Evolutionary conservation across 192 early-diverging fungal species (phyloP).

Genomic region (Umbelopsis sp.): DNA sequence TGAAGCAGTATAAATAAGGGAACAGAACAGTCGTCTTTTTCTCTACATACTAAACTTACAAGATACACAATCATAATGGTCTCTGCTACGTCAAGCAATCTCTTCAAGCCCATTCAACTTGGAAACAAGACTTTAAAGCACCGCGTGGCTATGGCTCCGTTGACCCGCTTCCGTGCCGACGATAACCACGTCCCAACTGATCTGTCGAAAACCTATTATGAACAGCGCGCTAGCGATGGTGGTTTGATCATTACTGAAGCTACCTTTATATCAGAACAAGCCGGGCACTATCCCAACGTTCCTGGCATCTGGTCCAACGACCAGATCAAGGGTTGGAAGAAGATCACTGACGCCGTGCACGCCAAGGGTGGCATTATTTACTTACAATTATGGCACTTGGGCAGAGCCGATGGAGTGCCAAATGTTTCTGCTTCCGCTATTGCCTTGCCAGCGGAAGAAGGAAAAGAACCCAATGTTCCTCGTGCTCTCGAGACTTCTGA

Average conservation of each 20-base stretch:
- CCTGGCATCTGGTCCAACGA: constrained; percentile 41
- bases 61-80: too few relatives aligned
- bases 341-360: constrained; percentile 56
- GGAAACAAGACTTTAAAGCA: constrained; percentile 18
- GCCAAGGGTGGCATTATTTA: constrained; percentile 57
- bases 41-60: too few relatives aligned
- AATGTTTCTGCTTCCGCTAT: constrained; percentile 31
- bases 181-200: constrained; percentile 17
- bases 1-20: too few relatives aligned
- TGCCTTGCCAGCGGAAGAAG: not conserved
- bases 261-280: constrained; percentile 16
- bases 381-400: constrained; percentile 55
- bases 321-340: constrained; percentile 54
- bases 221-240: constrained; percentile 25
- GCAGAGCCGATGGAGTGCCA: constrained; percentile 15
- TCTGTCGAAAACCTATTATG: constrained; percentile 21
- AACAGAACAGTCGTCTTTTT: too few relatives aligned
- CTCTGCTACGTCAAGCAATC: not conserved
- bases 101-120: constrained; percentile 27
- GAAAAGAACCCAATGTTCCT: constrained; percentile 42
- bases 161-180: constrained; percentile 26
- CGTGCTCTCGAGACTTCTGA: constrained; percentile 65
- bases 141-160: constrained; percentile 25
- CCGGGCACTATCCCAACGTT: constrained; percentile 30
- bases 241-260: constrained; percentile 26